Evolutionary conservation across 371 early-diverging fungal species (phyloP).

Genomic region (Apophysomyces variabilis): DNA sequence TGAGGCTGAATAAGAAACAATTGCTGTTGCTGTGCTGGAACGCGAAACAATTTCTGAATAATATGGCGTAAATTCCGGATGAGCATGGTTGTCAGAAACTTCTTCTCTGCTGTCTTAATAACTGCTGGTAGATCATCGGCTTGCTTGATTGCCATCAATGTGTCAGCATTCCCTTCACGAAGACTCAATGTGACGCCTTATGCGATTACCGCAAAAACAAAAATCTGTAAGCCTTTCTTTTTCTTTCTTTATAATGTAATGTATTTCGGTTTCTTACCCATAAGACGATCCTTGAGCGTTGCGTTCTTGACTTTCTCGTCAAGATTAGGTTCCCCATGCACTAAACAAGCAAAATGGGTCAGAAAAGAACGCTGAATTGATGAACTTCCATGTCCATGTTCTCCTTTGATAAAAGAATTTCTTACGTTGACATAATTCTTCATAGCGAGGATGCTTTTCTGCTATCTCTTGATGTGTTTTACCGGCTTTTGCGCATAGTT

Average conservation of each 20-base stretch:
- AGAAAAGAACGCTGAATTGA: background rate
- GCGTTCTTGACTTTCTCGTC: constrained; percentile 29
- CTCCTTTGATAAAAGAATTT: background rate
- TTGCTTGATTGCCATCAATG: constrained; percentile 14
- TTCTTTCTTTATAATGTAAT: background rate
- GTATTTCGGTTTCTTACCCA: constrained; percentile 29
- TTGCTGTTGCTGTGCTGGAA: constrained; percentile 38
- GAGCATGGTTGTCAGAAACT: constrained; percentile 52
- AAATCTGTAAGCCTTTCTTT: background rate
- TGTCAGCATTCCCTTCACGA: background rate
- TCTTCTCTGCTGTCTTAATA: constrained; percentile 45
- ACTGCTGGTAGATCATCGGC: constrained; percentile 22
- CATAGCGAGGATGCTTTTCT: constrained; percentile 60
- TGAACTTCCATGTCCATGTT: background rate
- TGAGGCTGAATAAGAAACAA: constrained; percentile 30
- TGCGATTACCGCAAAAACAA: background rate
- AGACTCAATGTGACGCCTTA: constrained; percentile 22
- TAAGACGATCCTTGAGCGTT: constrained; percentile 67
- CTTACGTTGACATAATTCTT: constrained; percentile 56
- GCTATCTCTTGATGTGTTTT: constrained; percentile 43
- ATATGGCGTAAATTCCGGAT: constrained; percentile 46
- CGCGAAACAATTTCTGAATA: constrained; percentile 41
- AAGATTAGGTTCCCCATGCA: constrained; percentile 62
- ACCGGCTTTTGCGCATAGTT: constrained; percentile 46
- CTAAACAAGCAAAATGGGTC: constrained; percentile 13